Conservation (phyloP, 169 alveolate genomes). For the Eimeria tenella region DNA sequence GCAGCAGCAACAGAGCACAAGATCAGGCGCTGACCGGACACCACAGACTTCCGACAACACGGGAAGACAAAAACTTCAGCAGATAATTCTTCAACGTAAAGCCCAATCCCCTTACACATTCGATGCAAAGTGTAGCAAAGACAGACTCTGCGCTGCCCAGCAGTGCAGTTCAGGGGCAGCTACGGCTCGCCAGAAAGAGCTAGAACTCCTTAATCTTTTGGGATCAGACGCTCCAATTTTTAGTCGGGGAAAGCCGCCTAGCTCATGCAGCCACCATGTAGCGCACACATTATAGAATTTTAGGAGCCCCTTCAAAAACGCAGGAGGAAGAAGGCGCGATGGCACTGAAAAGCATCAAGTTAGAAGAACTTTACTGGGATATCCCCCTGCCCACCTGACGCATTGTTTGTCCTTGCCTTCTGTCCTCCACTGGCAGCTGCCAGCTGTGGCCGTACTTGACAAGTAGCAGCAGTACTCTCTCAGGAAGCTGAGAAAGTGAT, state of each 20-base stretch:
- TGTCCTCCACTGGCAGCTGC: slow-evolving; percentile 78
- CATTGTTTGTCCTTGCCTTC: slow-evolving; percentile 79
- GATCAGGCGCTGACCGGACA: not conserved
- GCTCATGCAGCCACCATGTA: too few species aligned
- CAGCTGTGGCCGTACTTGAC: slow-evolving; percentile 74
- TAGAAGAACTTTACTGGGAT: not conserved
- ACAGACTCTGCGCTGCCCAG: too few species aligned
- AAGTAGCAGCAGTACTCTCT: slow-evolving; percentile 71
- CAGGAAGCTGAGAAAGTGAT: slow-evolving; percentile 67
- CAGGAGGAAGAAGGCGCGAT: too few species aligned
- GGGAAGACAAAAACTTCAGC: not conserved
- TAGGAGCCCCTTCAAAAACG: too few species aligned
- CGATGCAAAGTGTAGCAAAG: too few species aligned
- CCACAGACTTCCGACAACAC: not conserved
- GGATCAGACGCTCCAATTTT: too few species aligned
- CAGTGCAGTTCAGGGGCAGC: too few species aligned
- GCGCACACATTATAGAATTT: too few species aligned
- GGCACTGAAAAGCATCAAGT: too few species aligned
- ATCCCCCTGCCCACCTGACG: slow-evolving; percentile 55
- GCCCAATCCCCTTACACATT: not conserved
- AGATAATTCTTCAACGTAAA: not conserved
- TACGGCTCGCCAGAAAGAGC: too few species aligned
- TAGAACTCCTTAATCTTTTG: too few species aligned
- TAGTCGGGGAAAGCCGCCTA: too few species aligned
- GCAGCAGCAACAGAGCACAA: slow-evolving; percentile 11